Conservation (phyloP, 2,329 filamentous ascomycete species). For the Fusarium subtropicale region DNA sequence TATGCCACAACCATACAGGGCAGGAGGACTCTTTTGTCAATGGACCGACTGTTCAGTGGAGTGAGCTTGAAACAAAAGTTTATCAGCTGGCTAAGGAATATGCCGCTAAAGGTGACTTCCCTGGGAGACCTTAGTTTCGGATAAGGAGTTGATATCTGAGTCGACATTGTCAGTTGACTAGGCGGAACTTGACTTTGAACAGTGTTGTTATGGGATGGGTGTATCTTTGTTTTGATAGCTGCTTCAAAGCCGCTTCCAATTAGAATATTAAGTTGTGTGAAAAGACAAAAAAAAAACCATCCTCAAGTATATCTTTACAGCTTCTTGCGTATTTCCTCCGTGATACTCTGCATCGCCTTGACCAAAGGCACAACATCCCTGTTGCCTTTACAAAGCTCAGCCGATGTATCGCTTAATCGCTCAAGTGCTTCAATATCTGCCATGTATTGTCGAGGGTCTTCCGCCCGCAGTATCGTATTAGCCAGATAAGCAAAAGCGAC, state of each 20-base stretch:
- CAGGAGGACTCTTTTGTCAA: neutral
- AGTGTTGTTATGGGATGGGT: neutral
- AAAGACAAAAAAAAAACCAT: too few species aligned
- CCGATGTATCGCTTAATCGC: conserved; percentile 29
- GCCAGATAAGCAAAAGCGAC: conserved; percentile 47
- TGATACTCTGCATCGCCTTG: conserved; percentile 44
- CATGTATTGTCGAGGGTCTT: conserved; percentile 26
- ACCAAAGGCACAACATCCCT: conserved; percentile 46
- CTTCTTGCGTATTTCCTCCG: conserved; percentile 41
- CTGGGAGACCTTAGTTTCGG: neutral
- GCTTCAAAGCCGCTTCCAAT: neutral
- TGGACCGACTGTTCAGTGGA: conserved; percentile 11
- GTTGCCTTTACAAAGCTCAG: conserved; percentile 36
- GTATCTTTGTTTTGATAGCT: neutral
- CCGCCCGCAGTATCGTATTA: conserved; percentile 38
- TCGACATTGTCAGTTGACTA: neutral
- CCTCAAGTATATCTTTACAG: neutral
- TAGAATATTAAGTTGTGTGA: neutral
- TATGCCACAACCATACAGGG: conserved; percentile 9
- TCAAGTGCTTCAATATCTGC: conserved; percentile 42
- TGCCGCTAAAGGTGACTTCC: conserved; percentile 16
- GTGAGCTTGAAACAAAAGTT: conserved; percentile 18
- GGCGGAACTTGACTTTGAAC: neutral
- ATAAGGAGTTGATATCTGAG: neutral
- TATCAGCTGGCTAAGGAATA: conserved; percentile 19